These are phyloP conservation scores for Trametes villosa DNA, from an alignment of 768 basidiomycete genomes.

Conservation along the genomic window DNA sequence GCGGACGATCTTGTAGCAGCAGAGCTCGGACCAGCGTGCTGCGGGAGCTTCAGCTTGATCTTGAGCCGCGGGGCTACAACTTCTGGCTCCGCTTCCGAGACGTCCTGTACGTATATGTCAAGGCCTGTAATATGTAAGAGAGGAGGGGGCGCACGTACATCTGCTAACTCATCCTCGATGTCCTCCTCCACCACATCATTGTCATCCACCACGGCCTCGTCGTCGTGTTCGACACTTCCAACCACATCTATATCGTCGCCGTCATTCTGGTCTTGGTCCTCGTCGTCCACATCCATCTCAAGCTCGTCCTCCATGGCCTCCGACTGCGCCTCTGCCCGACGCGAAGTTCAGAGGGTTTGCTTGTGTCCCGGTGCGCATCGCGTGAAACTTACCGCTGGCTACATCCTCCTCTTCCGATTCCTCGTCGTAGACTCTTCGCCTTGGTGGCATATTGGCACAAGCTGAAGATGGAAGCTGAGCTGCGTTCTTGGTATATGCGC, in stretches of 20 bases:
- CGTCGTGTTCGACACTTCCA: conserved; percentile 34
- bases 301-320: conserved; percentile 44
- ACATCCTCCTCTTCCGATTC: conserved; percentile 23
- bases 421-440: conserved; percentile 19
- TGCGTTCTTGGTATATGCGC: too few relatives aligned
- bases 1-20: neutral
- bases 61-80: conserved; percentile 47
- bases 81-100: conserved; percentile 35
- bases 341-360: neutral
- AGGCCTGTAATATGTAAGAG: neutral
- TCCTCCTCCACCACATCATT: conserved; percentile 47
- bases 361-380: neutral
- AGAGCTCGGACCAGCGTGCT: conserved; percentile 17
- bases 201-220: conserved; percentile 37
- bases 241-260: conserved; percentile 30
- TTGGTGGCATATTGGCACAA: conserved; percentile 14
- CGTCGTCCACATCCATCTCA: conserved; percentile 46
- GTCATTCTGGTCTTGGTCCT: conserved; percentile 32
- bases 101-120: conserved; percentile 31
- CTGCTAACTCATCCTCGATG: conserved; percentile 31
- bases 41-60: conserved; percentile 64
- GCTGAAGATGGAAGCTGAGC: too few relatives aligned
- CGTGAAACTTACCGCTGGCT: conserved; percentile 24
- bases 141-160: conserved; percentile 24
- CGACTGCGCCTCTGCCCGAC: conserved; percentile 31